Base-by-base conservation (phyloP, 805 yeast species). In the Candida insectorum region DNA sequence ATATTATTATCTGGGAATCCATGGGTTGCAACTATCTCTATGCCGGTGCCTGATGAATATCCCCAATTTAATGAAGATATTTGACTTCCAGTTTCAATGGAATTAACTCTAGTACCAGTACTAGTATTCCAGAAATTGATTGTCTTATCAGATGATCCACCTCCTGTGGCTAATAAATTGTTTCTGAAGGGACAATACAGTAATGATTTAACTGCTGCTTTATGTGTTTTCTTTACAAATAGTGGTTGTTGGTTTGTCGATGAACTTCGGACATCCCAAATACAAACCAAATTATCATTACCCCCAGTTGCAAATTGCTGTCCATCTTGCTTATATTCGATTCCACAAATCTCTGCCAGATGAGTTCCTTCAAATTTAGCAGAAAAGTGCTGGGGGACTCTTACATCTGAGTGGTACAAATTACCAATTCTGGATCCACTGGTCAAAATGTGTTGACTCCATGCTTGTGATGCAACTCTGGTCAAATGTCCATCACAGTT, bases 41-140 rank as follows among this genome's bases (percentile, higher is more conserved):
- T 61, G 1, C 85, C 85, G n/a, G 78, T 75, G 1, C 83, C 82
- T 30, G 73, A 61, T 4, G 85, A 73, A 43, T 77, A 79, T 0
- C 95, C 94, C 98, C 98, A 93, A 48, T 80, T 79, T 40, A 93
- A 68, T 11, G 96, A 85, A n/a, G 95, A 81, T 4, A 93, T 93
- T 58, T 93, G 98, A 0, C 96, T 82, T 5, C 91, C 96, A 0
- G 97, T 84, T 45, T 88, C 93, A 15, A 91, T 83, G 7, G 93
- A 74, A 45, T 88, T 86, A 22, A 85, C 77, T 40, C 95, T 67
- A 2, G 89, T 77, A 1, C 97, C 98, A 0, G 94, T 85, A 13
- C 85, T 76, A 3, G 96, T 78, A 59, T 93, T 93, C 97, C 97
- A 93, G 60, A 93, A 86, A 60, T 91, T 91, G 39, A 91, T 85